Evolutionary conservation across 2,329 filamentous ascomycete genomes (phyloP).

Genomic region (Penicillium sp.): DNA sequence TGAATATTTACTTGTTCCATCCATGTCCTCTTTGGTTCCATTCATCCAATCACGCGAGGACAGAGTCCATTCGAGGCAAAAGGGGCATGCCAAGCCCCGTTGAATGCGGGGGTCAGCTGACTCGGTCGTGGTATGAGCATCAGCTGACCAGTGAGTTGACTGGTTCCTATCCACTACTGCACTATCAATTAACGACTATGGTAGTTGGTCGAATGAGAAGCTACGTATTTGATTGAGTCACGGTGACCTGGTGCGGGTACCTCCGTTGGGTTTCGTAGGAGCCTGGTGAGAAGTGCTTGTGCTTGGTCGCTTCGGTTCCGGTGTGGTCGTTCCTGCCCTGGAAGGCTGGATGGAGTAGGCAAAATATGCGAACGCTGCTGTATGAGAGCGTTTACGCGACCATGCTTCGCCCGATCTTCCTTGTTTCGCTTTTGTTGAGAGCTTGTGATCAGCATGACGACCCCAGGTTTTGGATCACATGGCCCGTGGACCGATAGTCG

Average conservation of each 20-base stretch:
- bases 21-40: background rate
- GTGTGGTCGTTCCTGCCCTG: background rate
- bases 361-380: background rate
- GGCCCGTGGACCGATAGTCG: background rate
- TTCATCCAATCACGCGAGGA: background rate
- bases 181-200: background rate
- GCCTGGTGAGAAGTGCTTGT: background rate
- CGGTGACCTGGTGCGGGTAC: background rate
- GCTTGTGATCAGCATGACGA: background rate
- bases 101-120: slow-evolving; percentile 7
- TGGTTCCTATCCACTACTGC: background rate
- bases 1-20: background rate
- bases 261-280: background rate
- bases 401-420: background rate
- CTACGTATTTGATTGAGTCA: background rate
- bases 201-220: background rate
- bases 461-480: background rate
- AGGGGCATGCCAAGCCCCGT: background rate
- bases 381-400: background rate
- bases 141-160: slow-evolving; percentile 2
- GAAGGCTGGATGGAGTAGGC: background rate
- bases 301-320: background rate
- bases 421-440: background rate
- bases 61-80: background rate
- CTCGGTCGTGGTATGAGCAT: slow-evolving; percentile 3